Percentiles rank a stretch among this genome's conserved stretches.
Conservation (phyloP, 78 protist genomes). For the Tieghemostelium lacteum region DNA sequence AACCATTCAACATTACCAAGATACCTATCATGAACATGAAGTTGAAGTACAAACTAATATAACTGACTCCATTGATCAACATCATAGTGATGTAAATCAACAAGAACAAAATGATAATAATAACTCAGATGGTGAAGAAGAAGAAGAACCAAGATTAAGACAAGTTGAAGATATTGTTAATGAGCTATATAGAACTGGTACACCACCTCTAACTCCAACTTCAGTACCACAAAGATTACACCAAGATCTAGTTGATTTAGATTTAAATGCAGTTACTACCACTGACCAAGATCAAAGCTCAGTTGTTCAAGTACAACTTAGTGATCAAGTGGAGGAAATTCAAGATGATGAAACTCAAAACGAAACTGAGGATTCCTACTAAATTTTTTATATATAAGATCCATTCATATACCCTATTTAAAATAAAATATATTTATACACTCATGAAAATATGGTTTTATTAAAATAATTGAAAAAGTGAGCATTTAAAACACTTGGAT, state of each 20-base stretch:
- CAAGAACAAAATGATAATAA: not conserved
- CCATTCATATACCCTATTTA: too few relatives aligned
- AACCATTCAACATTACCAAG: constrained; percentile 5
- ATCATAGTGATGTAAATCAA: not conserved
- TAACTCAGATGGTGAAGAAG: not conserved
- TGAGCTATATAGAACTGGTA: constrained; percentile 10
- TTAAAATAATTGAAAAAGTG: too few relatives aligned
- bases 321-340: too few relatives aligned
- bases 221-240: not conserved
- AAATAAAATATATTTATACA: too few relatives aligned
- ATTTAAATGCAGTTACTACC: not conserved
- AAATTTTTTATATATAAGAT: too few relatives aligned
- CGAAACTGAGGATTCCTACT: too few relatives aligned
- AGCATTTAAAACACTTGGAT: too few relatives aligned
- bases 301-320: too few relatives aligned
- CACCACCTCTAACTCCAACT: constrained; percentile 11
- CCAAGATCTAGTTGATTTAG: not conserved
- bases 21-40: not conserved
- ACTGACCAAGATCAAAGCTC: too few relatives aligned
- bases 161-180: constrained; percentile 7
- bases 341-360: not conserved
- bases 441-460: too few relatives aligned
- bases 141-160: not conserved
- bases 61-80: not conserved
- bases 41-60: not conserved